These are phyloP conservation scores for Curvularia hawaiiensis DNA, from an alignment of 2,329 filamentous ascomycete species.

Conservation along the genomic window DNA sequence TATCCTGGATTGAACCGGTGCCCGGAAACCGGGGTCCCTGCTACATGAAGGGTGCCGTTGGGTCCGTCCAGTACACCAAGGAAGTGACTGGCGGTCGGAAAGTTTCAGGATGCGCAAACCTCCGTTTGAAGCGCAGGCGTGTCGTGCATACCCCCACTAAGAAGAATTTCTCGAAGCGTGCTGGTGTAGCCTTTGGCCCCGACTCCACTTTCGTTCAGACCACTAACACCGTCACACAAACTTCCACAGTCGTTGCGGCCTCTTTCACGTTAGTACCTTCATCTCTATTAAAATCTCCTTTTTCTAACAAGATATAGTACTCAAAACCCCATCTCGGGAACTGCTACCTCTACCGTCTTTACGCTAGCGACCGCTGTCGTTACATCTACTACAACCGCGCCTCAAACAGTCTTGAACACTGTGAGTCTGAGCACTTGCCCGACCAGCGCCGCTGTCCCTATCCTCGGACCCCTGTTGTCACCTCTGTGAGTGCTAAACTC, in stretches of 20 bases:
- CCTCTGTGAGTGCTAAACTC: neutral
- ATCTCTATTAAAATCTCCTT: neutral
- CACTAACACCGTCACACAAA: neutral
- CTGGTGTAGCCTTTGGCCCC: neutral
- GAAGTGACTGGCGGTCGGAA: constrained; percentile 30
- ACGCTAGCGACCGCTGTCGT: neutral
- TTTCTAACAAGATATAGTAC: constrained; percentile 7
- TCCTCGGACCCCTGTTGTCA: neutral
- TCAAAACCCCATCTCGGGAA: neutral
- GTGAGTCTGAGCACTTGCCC: constrained; percentile 4
- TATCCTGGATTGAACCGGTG: constrained; percentile 23
- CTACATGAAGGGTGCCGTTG: constrained; percentile 31
- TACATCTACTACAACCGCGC: neutral
- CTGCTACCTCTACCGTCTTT: neutral
- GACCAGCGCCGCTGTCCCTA: neutral
- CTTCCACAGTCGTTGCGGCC: neutral
- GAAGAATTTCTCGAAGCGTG: constrained; percentile 1
- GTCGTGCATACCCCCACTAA: constrained; percentile 4
- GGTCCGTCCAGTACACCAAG: constrained; percentile 9
- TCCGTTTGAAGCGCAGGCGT: constrained; percentile 22
- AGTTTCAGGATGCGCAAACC: constrained; percentile 12
- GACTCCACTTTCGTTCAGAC: constrained; percentile 6
- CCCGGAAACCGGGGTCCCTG: constrained; percentile 23
- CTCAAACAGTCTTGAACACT: neutral
- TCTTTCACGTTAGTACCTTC: constrained; percentile 1